Conservation (phyloP, 140 eudicot species). For the Eryngium alpinum region DNA sequence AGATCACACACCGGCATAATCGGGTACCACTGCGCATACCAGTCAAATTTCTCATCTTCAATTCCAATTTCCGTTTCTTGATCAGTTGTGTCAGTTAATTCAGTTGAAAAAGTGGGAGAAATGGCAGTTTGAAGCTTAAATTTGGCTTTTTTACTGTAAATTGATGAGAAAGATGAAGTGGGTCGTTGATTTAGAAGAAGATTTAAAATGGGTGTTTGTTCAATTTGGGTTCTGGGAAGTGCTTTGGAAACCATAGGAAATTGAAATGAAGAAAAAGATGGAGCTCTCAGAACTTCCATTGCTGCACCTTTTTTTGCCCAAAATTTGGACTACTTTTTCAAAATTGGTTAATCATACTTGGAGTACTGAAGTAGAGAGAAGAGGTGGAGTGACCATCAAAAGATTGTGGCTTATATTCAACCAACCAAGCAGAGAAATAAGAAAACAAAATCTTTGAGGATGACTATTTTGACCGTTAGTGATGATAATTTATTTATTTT, state of each 20-base stretch:
- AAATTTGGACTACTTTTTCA: no score
- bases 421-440: background rate
- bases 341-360: no score
- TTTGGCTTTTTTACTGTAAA: conserved; percentile 16
- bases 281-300: conserved; percentile 51
- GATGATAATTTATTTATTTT: no score
- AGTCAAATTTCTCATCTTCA: conserved; percentile 54
- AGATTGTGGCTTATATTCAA: conserved; percentile 1
- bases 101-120: conserved; percentile 30
- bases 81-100: conserved; percentile 20
- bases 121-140: conserved; percentile 33
- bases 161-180: conserved; percentile 16
- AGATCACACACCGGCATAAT: conserved; percentile 62
- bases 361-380: background rate
- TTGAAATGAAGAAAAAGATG: conserved; percentile 28
- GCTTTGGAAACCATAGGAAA: conserved; percentile 4
- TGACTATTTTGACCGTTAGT: no score
- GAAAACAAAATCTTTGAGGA: no score
- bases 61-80: conserved; percentile 27
- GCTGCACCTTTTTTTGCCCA: background rate
- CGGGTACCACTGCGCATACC: conserved; percentile 78
- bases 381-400: background rate
- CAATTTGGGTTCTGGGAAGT: conserved; percentile 17
- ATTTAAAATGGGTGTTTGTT: conserved; percentile 24
- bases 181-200: conserved; percentile 17